These are phyloP conservation scores for Talaromyces rugulosus DNA, from an alignment of 2,329 filamentous ascomycete species.

Conservation along the genomic window DNA sequence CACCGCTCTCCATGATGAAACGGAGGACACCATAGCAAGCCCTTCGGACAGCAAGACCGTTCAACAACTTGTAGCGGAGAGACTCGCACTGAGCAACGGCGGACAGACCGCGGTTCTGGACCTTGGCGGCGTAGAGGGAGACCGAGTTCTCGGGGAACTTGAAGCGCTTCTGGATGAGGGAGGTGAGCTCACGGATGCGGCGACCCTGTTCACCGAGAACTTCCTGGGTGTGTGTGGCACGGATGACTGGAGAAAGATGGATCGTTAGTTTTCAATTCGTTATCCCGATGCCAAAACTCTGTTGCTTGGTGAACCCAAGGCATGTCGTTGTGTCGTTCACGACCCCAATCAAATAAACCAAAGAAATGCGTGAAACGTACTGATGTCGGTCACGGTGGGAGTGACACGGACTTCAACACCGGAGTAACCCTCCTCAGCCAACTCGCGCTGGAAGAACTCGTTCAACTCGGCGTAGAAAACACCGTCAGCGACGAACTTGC, in stretches of 20 bases:
- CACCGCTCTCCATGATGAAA: slow-evolving; percentile 99
- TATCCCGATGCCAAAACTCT: slow-evolving; percentile 5
- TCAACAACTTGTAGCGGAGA: slow-evolving; percentile 99
- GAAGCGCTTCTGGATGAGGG: slow-evolving; percentile 99
- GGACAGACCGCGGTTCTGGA: slow-evolving; percentile 99
- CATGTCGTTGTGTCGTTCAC: slow-evolving; percentile 10
- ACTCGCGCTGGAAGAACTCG: slow-evolving; percentile 99
- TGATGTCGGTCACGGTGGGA: slow-evolving; percentile 99
- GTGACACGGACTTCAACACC: slow-evolving; percentile 99
- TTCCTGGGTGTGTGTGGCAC: slow-evolving; percentile 99
- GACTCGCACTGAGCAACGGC: slow-evolving; percentile 99
- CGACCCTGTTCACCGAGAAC: slow-evolving; percentile 99
- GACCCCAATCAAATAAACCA: slow-evolving; percentile 12
- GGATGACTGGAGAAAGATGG: slow-evolving; percentile 64
- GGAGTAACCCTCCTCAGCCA: slow-evolving; percentile 99
- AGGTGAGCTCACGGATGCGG: slow-evolving; percentile 99
- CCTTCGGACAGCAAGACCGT: slow-evolving; percentile 96
- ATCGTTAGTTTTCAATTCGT: slow-evolving; percentile 28
- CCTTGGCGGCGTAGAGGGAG: slow-evolving; percentile 99
- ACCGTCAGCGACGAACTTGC: slow-evolving; percentile 89
- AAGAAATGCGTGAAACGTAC: slow-evolving; percentile 37
- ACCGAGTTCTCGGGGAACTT: slow-evolving; percentile 99
- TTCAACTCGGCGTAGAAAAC: slow-evolving; percentile 99
- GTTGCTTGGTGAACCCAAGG: background rate
- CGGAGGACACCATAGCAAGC: slow-evolving; percentile 99